Conservation (phyloP, 495 filamentous ascomycete genomes). For the Podospora comata region DNA sequence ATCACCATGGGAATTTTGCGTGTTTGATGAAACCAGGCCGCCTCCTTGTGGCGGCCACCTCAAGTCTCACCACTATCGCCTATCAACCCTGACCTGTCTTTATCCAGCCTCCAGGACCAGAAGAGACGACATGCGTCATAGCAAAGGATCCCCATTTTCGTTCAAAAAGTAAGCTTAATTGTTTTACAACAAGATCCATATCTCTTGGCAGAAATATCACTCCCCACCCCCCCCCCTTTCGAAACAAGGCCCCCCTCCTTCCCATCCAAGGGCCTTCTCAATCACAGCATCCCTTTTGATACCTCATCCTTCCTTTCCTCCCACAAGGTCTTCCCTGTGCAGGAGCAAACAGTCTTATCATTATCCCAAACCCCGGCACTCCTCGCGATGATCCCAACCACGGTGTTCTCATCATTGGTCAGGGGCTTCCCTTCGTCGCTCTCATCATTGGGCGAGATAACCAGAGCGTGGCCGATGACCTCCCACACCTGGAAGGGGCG, state of each 20-base stretch:
- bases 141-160: neutral
- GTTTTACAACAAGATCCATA: neutral
- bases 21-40: slow-evolving; percentile 2
- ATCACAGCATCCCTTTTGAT: slow-evolving; percentile 76
- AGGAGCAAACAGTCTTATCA: slow-evolving; percentile 92
- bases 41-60: neutral
- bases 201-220: neutral
- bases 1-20: neutral
- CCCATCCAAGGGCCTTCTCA: neutral
- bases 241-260: neutral
- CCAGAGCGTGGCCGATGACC: slow-evolving; percentile 86
- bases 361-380: slow-evolving; percentile 98
- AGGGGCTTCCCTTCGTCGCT: slow-evolving; percentile 44
- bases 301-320: slow-evolving; percentile 92
- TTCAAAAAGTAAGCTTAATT: slow-evolving; percentile 2
- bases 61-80: neutral
- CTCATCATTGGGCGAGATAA: slow-evolving; percentile 63
- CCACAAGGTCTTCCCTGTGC: slow-evolving; percentile 97
- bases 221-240: neutral
- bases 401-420: slow-evolving; percentile 71
- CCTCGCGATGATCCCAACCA: slow-evolving; percentile 89
- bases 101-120: neutral
- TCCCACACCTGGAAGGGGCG: slow-evolving; percentile 87
- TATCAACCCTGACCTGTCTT: neutral
- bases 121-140: neutral